These are phyloP conservation scores for Eutrema yunnanense DNA, from an alignment of 345 rosid genomes.

Conservation along the genomic window DNA sequence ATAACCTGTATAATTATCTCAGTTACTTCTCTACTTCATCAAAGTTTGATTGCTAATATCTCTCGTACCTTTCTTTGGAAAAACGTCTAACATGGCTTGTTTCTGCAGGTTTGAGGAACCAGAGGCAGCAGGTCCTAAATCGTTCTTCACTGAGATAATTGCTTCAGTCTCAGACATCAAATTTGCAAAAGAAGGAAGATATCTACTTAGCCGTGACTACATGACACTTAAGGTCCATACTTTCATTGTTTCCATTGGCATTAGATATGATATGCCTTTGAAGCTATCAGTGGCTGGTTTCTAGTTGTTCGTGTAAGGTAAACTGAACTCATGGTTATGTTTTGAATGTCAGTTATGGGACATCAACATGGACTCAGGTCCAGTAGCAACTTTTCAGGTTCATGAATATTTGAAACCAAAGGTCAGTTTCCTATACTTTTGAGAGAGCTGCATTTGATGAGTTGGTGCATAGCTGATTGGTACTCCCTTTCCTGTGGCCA, in stretches of 20 bases:
- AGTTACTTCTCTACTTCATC: background rate
- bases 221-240: conserved; percentile 84
- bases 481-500: conserved; percentile 7
- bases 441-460: conserved; percentile 15
- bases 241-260: background rate
- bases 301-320: background rate
- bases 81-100: conserved; percentile 3
- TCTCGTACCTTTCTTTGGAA: background rate
- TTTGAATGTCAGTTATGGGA: conserved; percentile 67
- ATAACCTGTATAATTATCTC: background rate
- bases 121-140: conserved; percentile 66
- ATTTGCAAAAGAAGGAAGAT: conserved; percentile 83
- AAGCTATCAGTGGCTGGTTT: background rate
- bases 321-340: conserved; percentile 2
- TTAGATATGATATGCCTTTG: background rate
- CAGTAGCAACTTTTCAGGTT: conserved; percentile 89
- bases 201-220: conserved; percentile 90
- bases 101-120: conserved; percentile 73
- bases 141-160: conserved; percentile 96
- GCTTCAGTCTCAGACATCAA: conserved; percentile 95
- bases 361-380: conserved; percentile 97
- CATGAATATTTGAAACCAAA: conserved; percentile 90
- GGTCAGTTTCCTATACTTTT: conserved; percentile 37
- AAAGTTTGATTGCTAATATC: background rate
- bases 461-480: conserved; percentile 7